Base-by-base conservation (phyloP, 805 yeast genomes). In the Jamesozyma gamospora region DNA sequence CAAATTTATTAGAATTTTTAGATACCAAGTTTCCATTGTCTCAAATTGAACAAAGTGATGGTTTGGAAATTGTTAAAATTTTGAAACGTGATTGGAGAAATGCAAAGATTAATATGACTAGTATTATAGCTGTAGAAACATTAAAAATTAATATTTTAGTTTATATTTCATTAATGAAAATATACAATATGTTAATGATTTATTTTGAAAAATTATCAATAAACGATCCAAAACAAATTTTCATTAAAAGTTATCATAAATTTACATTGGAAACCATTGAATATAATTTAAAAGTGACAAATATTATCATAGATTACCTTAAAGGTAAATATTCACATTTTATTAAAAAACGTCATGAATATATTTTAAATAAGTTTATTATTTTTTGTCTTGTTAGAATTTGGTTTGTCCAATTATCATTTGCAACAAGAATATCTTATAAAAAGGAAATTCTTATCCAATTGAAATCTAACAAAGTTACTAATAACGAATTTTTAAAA, bases 141-240 rank as follows among this genome's bases (percentile, higher is more conserved):
- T 36, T 52, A 9, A 37, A 40, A 18, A 26, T 39, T 1, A 52
- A 50, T 37, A 15, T 52, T 2, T 30, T 45, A 4, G 53, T 50
- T 9, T 28, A 32, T 5, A 32, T 42, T 4, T 27, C 42, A 19
- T 28, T 49, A 7, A 34, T 50, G 42, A 40, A 36, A 26, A 32
- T 44, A 5, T 44, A 41, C 34, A 39, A 38, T 8, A 28, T 32
- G n/a, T 25, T 52, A 11, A 16, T 42, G 7, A 16, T 40, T 9
- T 31, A 49, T 41, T 52, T 52, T 34, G 56, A 52, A 37, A 42
- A 37, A 18, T 21, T 21, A 6, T 21, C 24, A 21, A 21, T 35
- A 14, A 27, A 17, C 4, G 33, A 21, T 9, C 32, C 43, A 15
- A 29, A 34, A 15, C 42, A 41, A 29, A 36, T 11, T 15, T 41